Percentiles rank a stretch among this genome's conserved stretches.
phyloP scores from a whole-genome alignment of 1,284 basidiomycete species.

The Marasmius fiardii region DNA sequence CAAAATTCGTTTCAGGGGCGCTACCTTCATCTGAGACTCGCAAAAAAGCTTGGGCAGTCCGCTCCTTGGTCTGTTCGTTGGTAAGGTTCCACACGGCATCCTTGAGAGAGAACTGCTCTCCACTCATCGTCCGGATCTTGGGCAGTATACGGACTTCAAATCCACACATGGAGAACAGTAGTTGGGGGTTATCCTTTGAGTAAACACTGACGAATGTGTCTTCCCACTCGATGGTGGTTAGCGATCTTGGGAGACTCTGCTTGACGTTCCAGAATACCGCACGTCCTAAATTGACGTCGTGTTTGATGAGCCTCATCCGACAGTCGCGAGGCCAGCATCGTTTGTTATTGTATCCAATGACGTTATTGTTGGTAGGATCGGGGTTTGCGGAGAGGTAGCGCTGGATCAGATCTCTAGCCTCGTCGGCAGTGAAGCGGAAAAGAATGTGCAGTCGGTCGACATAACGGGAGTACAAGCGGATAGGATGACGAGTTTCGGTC shows the following conservation, averaged over 20 bases:
- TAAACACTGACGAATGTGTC: conserved; percentile 96
- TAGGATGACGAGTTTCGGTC: conserved; percentile 92
- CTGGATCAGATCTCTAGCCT: conserved; percentile 96
- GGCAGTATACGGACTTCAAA: conserved; percentile 98
- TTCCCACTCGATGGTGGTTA: conserved; percentile 99
- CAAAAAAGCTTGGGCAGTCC: conserved; percentile 96
- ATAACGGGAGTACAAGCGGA: conserved; percentile 93
- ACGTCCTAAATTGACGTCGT: conserved; percentile 97
- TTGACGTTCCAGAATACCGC: conserved; percentile 99
- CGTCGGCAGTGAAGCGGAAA: conserved; percentile 98
- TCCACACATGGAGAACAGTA: conserved; percentile 97
- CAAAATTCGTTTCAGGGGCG: conserved; percentile 1
- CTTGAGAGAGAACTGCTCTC: conserved; percentile 94
- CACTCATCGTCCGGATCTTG: conserved; percentile 91
- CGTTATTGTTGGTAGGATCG: conserved; percentile 98
- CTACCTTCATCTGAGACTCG: conserved; percentile 92
- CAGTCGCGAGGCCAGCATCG: conserved; percentile 98
- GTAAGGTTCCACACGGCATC: conserved; percentile 98
- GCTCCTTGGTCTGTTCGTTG: conserved; percentile 94
- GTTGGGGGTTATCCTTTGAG: conserved; percentile 96
- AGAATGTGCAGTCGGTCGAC: conserved; percentile 92
- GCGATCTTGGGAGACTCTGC: conserved; percentile 91
- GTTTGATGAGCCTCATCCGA: conserved; percentile 98
- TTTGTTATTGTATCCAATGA: conserved; percentile 99
- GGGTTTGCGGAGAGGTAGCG: conserved; percentile 96